Base-by-base conservation (phyloP, 1,284 basidiomycete genomes). In the Puccinia hordei region DNA sequence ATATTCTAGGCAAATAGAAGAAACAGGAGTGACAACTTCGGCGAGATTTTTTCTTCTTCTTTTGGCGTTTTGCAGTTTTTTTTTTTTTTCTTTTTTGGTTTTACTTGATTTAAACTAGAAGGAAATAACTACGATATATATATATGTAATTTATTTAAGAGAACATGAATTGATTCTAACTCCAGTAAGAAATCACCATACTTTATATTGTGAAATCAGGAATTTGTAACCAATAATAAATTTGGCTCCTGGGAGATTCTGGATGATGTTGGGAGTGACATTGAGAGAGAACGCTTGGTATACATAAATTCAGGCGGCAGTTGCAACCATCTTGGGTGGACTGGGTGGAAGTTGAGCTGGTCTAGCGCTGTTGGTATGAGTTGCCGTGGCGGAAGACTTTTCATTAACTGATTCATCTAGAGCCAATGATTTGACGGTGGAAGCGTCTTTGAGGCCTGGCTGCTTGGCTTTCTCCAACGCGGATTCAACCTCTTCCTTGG, bases 381-480 rank as follows among this genome's bases (percentile, higher is more conserved):
- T 24, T 55, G 3, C 8, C 22, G n/a, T 27, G 1, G 57, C 4
- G 27, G 57, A 59, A 59, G 17, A 17, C 27, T 59, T 12, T 12
- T 59, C 2, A 33, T n/a, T 8, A 27, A 13, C 57, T 59, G 57
- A 27, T 24, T 59, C 8, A 24, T 33, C 27, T 8, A 1, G 27
- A 17, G 15, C 24, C 8, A 13, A 17, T 27, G 30, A 63, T 33
- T 63, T n/a, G 24, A 63, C 59, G 5, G 59, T 17, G 15, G 22
- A 4, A 38, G 59, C 33, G 12, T 35, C 22, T 12, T 2, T 1
- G 30, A 15, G 17, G n/a, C n/a, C n/a, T n/a, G n/a, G n/a, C n/a
- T n/a, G n/a, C n/a, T n/a, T 63, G 30, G 33, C 38, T 63, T 38
- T 17, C 59, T 63, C 19, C 59, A 63, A 63, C 27, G 59, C 59